Percentiles rank a stretch among this genome's conserved stretches.
Evolutionary conservation across 179 eudicot genomes (phyloP).

Genomic region (Nepenthes alata): DNA sequence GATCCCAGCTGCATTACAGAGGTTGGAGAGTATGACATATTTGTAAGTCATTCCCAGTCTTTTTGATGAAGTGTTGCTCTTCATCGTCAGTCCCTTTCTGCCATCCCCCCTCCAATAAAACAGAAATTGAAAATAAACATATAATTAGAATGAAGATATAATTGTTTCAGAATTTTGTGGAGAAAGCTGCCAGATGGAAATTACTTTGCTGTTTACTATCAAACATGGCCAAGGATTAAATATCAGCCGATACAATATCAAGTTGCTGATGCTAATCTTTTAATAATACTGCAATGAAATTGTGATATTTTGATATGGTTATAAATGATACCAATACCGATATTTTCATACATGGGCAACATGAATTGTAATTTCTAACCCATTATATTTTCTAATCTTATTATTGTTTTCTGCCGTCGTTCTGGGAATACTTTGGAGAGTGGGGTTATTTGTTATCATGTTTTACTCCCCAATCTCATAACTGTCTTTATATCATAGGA

Average conservation of each 20-base stretch:
- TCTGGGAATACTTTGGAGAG: neutral
- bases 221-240: no score
- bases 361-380: no score
- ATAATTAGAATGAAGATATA: no score
- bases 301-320: no score
- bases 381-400: neutral
- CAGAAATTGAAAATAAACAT: neutral
- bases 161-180: no score
- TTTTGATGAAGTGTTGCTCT: neutral
- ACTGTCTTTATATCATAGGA: conserved; percentile 26
- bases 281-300: no score
- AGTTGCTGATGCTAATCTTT: no score
- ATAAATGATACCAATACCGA: no score
- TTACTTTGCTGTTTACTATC: no score
- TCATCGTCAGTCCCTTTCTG: neutral
- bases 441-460: neutral
- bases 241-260: no score
- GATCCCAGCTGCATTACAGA: conserved; percentile 65
- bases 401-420: neutral
- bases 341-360: no score
- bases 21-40: conserved; percentile 89
- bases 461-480: neutral
- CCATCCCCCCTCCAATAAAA: neutral
- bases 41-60: conserved; percentile 34
- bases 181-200: no score